phyloP scores from a whole-genome alignment of 345 rosid species.

The Brassica rapa region DNA sequence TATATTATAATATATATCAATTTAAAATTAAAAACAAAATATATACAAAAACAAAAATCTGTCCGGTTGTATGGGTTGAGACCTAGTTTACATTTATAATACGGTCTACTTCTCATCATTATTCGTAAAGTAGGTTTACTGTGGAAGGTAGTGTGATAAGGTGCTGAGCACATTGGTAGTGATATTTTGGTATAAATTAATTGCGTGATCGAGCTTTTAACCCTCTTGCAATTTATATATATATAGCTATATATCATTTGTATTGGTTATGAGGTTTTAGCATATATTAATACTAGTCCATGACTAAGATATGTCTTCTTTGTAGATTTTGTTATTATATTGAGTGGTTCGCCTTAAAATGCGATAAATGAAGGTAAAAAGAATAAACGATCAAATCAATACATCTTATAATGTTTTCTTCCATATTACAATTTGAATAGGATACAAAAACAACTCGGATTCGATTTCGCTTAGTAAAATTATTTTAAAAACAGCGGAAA shows the following conservation, averaged over 20 bases:
- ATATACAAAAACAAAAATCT: too few relatives aligned
- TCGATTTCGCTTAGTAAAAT: neutral
- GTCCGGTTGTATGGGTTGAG: too few relatives aligned
- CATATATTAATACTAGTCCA: conserved; percentile 22
- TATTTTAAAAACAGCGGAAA: neutral
- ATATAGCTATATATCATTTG: neutral
- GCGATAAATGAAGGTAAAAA: neutral
- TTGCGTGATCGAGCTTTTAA: conserved; percentile 4
- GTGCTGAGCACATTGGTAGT: conserved; percentile 16
- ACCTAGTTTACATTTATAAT: neutral
- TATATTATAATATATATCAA: too few relatives aligned
- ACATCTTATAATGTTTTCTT: neutral
- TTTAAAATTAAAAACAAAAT: too few relatives aligned
- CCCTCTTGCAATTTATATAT: neutral
- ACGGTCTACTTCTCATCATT: conserved; percentile 8
- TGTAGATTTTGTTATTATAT: conserved; percentile 18
- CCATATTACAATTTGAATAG: neutral
- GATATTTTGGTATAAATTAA: neutral
- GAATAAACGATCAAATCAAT: neutral
- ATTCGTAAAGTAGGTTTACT: conserved; percentile 6
- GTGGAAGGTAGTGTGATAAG: conserved; percentile 16
- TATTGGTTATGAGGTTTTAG: conserved; percentile 4
- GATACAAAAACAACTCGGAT: neutral
- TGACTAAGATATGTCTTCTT: conserved; percentile 10
- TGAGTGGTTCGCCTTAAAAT: conserved; percentile 30